Base-by-base conservation (phyloP, 192 early-diverging fungal species). In the Podila epigama region DNA sequence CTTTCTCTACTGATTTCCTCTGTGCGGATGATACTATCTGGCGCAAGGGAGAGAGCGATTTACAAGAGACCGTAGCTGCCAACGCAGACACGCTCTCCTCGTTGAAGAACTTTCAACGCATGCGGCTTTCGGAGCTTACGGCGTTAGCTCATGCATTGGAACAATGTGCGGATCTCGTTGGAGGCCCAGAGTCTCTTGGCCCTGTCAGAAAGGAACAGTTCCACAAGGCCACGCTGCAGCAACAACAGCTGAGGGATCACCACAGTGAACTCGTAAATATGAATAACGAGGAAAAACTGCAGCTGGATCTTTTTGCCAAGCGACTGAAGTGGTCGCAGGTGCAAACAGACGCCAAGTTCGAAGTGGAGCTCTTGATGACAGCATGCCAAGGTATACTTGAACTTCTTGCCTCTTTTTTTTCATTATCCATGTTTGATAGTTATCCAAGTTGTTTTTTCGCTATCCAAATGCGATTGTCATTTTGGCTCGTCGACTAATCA, bases 301-400 rank as follows among this genome's bases (percentile, higher is more conserved):
- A 58, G 15, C 35, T 75, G 22, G 63, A 75, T 25, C 54, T 60
- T 22, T 36, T 75, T 8, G 39, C 37, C 0, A 58, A 75, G 53
- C 72, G 72, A 32, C 60, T 60, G 25, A 16, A 40, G 2, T 75
- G 72, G 72, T 52, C 60, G 1, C 65, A 68, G 32, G 64, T 57
- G 22, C 18, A 63, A 5, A 18, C 5, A 13, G 58, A 75, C 6
- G 55, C 72, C 2, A 31, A 62, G 34, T 58, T 65, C 3, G 72
- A 68, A 6, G 36, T 63, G 8, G 55, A 63, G 10, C n/a, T 63
- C 0, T 63, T 75, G 28, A 33, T 11, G 34, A 51, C 36, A 7
- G 32, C 65, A 9, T 67, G 64, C 29, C 40, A 62, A 63, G 60
- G 72, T 75, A 75, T 32, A 9, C 4, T 15, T 9, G 28, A 11